A percentile compares a stretch with the other conserved stretches of the same genome.
phyloP scores from a whole-genome alignment of 805 yeast species.

The Nadsonia fulvescens region DNA sequence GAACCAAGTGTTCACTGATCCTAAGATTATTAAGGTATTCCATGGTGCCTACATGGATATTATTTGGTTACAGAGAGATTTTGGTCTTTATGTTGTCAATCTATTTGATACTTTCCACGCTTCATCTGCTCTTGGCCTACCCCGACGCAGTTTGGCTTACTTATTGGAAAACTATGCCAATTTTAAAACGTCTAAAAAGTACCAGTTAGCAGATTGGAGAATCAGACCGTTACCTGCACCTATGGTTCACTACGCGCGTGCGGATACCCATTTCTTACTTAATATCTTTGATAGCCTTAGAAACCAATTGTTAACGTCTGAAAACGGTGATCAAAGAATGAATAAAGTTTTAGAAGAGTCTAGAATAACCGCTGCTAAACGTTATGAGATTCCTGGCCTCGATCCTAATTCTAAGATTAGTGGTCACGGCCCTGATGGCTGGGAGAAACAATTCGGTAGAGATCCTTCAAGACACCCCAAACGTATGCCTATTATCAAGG shows the following conservation, averaged over 20 bases:
- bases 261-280: conserved; percentile 85
- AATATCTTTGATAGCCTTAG: conserved; percentile 62
- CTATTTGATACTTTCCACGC: conserved; percentile 91
- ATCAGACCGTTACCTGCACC: conserved; percentile 61
- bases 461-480: too few relatives aligned
- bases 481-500: conserved; percentile 35
- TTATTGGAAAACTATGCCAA: conserved; percentile 62
- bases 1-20: conserved; percentile 67
- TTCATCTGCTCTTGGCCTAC: conserved; percentile 57
- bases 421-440: conserved; percentile 7
- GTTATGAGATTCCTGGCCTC: conserved; percentile 66
- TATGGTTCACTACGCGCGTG: conserved; percentile 74
- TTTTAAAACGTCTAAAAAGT: conserved; percentile 81
- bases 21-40: conserved; percentile 64
- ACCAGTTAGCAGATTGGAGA: conserved; percentile 96
- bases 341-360: conserved; percentile 66
- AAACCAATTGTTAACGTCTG: conserved; percentile 35
- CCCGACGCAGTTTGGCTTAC: conserved; percentile 70
- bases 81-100: conserved; percentile 79
- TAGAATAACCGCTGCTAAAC: conserved; percentile 56
- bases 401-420: conserved; percentile 23
- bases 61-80: conserved; percentile 88
- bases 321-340: conserved; percentile 21
- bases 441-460: too few relatives aligned
- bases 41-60: conserved; percentile 98